Base-by-base conservation (phyloP, 169 alveolate species). In the Haemoproteus tartakovskyi region DNA sequence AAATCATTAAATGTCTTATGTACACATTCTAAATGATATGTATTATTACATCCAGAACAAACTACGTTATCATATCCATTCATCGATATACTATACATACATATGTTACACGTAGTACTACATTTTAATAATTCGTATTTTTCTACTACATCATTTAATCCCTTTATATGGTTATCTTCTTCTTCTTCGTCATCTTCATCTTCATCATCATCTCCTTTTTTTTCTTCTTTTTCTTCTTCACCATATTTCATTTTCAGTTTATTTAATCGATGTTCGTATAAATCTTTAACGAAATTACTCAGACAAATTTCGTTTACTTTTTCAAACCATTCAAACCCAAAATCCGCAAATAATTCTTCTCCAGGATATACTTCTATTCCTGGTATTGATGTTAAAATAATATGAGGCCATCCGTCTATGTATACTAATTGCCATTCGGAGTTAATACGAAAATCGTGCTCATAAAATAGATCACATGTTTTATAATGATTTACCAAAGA, bases 311-410 rank as follows among this genome's bases (percentile, higher is more conserved):
- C 93, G 46, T 90, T 91, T 27, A 93, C 95, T 46, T 86, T 92
- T 21, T 87, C 80, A 61, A 93, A 93, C 97, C 97, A 93, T 29
- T 87, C 91, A 26, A 87, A 89, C 8, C 97, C 97, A 70, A 93
- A 93, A 62, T 93, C 97, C 4, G 97, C 97, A 47, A 93, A 85
- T 3, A 93, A 87, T 56, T 93, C 97, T 50, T 93, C 96, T 1
- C 97, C 97, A n/a, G 94, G 89, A 18, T 87, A 57, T 19, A 91
- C 86, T 43, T 88, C 91, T 18, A 90, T 87, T 4, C 93, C 91
- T 37, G 91, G 87, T 26, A 87, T 91, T 6, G 94, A 87, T 12
- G 95, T 91, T 21, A 91, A 85, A 56, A 91, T 86, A 3, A 91
- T 87, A 60, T 91, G 95, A n/a, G 95, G 95, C 95, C 95, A 91